Evolutionary conservation across 768 basidiomycete genomes (phyloP), one percentile per base, ranked within the genome.

Genomic region (Suillus cothurnatus): DNA sequence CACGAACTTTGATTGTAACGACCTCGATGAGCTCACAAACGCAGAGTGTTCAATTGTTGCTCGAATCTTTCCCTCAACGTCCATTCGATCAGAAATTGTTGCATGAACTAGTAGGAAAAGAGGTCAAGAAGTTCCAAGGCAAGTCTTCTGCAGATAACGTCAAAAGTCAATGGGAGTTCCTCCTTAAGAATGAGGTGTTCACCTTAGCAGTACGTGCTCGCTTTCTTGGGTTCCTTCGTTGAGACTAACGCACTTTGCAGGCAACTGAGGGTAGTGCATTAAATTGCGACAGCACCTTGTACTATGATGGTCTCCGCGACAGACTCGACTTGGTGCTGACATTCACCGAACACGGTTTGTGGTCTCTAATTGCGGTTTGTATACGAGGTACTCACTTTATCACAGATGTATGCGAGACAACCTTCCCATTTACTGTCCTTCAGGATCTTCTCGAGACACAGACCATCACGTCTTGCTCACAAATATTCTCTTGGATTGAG

Each of bases 401-500:
- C 47, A 12, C 50, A 93, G 92, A 93, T 71, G 90, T 88, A n/a
- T 92, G 89, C 70, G 93, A 95, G 67, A 81, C 84, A 47, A 84
- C 84, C 2, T 88, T 94, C 67, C 88, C 93, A 1, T 88, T 95
- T 66, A 81, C 80, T 39, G 81, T 92, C 17, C 84, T 95, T 1
- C 90, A 93, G 72, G 93, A 94, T 71, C 81, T 96, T 23, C 80
- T 96, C 60, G 94, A 96, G 75, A 88, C 87, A 1, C 93, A 95
- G 67, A 95, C 94, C 7, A 91, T 96, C 67, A 76, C 81, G 1
- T 94, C 92, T 21, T 95, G 94, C 72, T 92, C 92, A 12, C 88
- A 91, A 68, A 86, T 96, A 28, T 94, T 95, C 78, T 88, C 89
- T 4, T 96, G 93, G 91, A 90, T 95, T 57, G 94, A 96, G 78